These are phyloP conservation scores for Phanerochaete carnosa DNA, from an alignment of 768 basidiomycete species.

Conservation along the genomic window DNA sequence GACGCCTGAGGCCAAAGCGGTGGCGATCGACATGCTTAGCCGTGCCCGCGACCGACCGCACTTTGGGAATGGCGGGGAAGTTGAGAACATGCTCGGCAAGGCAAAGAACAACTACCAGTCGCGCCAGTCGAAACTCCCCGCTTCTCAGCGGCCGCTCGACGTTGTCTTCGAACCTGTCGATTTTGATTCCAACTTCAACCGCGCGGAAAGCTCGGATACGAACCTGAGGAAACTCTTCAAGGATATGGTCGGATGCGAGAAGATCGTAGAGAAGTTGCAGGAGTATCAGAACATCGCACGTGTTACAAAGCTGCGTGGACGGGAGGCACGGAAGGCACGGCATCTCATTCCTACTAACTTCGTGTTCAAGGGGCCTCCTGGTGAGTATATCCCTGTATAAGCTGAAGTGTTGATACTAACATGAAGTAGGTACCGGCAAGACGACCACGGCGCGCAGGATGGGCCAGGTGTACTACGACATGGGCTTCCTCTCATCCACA, in stretches of 20 bases:
- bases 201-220: conserved; percentile 40
- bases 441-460: conserved; percentile 61
- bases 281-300: conserved; percentile 49
- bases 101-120: conserved; percentile 25
- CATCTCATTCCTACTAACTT: conserved; percentile 57
- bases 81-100: conserved; percentile 27
- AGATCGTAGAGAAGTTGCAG: conserved; percentile 45
- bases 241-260: conserved; percentile 59
- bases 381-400: conserved; percentile 27
- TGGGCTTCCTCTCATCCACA: conserved; percentile 43
- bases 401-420: background rate
- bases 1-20: conserved; percentile 51
- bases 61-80: conserved; percentile 31
- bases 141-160: conserved; percentile 14
- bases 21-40: conserved; percentile 44
- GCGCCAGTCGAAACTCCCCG: conserved; percentile 17
- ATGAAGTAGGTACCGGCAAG: conserved; percentile 52
- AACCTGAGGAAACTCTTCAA: conserved; percentile 58
- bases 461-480: conserved; percentile 60
- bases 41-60: conserved; percentile 28
- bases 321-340: conserved; percentile 43
- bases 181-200: conserved; percentile 60
- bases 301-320: conserved; percentile 35
- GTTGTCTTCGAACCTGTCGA: conserved; percentile 43
- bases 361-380: conserved; percentile 72